Evolutionary conservation across 345 rosid species (phyloP).

Genomic region (Nasturtium officinale): DNA sequence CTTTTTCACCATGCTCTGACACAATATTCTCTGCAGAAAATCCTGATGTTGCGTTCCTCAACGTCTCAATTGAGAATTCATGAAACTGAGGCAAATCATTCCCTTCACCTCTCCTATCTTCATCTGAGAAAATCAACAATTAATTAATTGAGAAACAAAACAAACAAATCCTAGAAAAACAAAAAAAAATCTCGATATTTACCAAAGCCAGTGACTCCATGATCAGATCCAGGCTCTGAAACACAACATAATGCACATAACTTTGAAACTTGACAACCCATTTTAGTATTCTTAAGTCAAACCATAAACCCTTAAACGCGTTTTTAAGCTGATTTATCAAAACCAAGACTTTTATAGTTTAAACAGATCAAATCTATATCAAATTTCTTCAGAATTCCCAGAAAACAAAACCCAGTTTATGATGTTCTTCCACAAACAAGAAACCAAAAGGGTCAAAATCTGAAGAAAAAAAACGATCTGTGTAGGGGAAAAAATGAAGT

Average conservation of each 20-base stretch:
- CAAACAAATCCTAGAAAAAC: not conserved
- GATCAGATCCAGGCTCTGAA: slow-evolving; percentile 66
- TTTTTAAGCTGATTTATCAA: slow-evolving; percentile 7
- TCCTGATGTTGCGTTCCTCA: slow-evolving; percentile 86
- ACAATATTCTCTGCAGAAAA: slow-evolving; percentile 88
- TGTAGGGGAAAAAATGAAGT: not conserved
- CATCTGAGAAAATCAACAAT: slow-evolving; percentile 45
- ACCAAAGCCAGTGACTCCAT: slow-evolving; percentile 65
- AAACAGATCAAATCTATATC: slow-evolving; percentile 23
- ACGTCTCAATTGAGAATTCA: slow-evolving; percentile 75
- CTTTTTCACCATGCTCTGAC: slow-evolving; percentile 95
- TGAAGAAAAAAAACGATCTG: slow-evolving; percentile 17
- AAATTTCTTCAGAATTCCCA: slow-evolving; percentile 1
- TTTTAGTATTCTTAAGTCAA: slow-evolving; percentile 34
- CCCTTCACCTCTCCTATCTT: slow-evolving; percentile 52
- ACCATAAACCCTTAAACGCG: slow-evolving; percentile 40
- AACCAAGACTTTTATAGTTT: slow-evolving; percentile 20
- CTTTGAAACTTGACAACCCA: slow-evolving; percentile 67
- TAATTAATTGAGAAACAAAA: not conserved
- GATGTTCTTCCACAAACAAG: slow-evolving; percentile 13
- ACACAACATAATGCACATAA: slow-evolving; percentile 63
- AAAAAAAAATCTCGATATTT: slow-evolving; percentile 1
- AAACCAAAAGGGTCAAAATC: slow-evolving; percentile 27
- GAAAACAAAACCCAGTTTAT: slow-evolving; percentile 11
- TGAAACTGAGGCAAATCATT: slow-evolving; percentile 62